Evolutionary conservation across 2,329 filamentous ascomycete genomes (phyloP).

Genomic region (Talaromyces sp.): DNA sequence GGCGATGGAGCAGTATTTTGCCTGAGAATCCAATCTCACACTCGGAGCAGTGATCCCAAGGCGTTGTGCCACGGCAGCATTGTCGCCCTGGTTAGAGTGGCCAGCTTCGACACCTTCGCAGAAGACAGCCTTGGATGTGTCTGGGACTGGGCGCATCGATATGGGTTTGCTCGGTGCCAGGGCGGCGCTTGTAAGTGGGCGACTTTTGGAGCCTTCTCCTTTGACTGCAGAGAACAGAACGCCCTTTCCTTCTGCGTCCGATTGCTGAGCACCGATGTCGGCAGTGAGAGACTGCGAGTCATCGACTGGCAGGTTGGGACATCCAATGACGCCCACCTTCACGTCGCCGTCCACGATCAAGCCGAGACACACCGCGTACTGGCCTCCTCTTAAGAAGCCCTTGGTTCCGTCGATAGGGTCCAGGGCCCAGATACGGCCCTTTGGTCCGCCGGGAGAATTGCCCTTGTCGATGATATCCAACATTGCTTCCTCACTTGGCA

Average conservation of each 20-base stretch:
- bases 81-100: slow-evolving; percentile 85
- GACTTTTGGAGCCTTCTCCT: slow-evolving; percentile 73
- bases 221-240: slow-evolving; percentile 82
- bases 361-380: slow-evolving; percentile 92
- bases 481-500: slow-evolving; percentile 59
- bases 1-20: slow-evolving; percentile 95
- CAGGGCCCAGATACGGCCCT: slow-evolving; percentile 77
- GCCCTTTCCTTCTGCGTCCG: slow-evolving; percentile 69
- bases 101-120: slow-evolving; percentile 94
- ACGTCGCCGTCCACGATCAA: slow-evolving; percentile 91
- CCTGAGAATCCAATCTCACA: slow-evolving; percentile 95
- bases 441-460: slow-evolving; percentile 35
- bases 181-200: slow-evolving; percentile 57
- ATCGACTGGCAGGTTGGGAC: slow-evolving; percentile 88
- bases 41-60: slow-evolving; percentile 85
- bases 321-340: slow-evolving; percentile 88
- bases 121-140: slow-evolving; percentile 78
- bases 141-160: slow-evolving; percentile 68
- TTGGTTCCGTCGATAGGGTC: slow-evolving; percentile 98
- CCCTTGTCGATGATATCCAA: slow-evolving; percentile 54
- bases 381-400: slow-evolving; percentile 90
- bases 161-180: slow-evolving; percentile 56
- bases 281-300: slow-evolving; percentile 66
- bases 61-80: slow-evolving; percentile 74
- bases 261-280: slow-evolving; percentile 68